Evolutionary conservation across 2,329 filamentous ascomycete genomes (phyloP).

Genomic region (Pseudogymnoascus sp.): DNA sequence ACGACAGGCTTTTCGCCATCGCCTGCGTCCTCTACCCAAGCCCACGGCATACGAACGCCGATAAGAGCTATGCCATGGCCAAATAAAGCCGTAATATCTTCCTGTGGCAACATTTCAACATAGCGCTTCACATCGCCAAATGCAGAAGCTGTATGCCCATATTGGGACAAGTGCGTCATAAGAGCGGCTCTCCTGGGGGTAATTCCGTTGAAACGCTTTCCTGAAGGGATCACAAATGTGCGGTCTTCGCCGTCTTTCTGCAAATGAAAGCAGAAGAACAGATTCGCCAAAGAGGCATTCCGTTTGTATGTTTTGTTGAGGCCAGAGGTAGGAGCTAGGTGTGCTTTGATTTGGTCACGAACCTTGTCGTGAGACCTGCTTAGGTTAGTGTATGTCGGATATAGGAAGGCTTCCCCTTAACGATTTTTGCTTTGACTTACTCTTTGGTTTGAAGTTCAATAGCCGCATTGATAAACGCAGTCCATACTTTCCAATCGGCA

Average conservation of each 20-base stretch:
- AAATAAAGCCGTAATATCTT: neutral
- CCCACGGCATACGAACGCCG: neutral
- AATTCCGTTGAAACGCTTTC: neutral
- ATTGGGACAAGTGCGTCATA: slow-evolving; percentile 24
- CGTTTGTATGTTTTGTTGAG: slow-evolving; percentile 29
- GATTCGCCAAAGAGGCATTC: slow-evolving; percentile 27
- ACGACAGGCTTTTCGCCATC: neutral
- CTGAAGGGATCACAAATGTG: neutral
- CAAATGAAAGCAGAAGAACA: neutral
- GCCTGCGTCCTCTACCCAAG: neutral
- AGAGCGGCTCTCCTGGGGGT: slow-evolving; percentile 15
- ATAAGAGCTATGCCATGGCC: neutral
- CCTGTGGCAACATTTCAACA: slow-evolving; percentile 16
- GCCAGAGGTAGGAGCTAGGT: slow-evolving; percentile 24
- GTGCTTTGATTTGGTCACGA: slow-evolving; percentile 24
- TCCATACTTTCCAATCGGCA: slow-evolving; percentile 30
- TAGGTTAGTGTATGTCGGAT: neutral
- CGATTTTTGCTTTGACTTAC: slow-evolving; percentile 18
- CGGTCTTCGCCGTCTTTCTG: neutral
- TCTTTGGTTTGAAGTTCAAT: slow-evolving; percentile 17
- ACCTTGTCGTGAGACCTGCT: slow-evolving; percentile 16
- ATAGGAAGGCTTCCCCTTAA: slow-evolving; percentile 14
- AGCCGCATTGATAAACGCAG: slow-evolving; percentile 25
- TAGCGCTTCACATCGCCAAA: slow-evolving; percentile 27
- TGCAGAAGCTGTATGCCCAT: slow-evolving; percentile 25